Evolutionary conservation across 192 early-diverging fungal species (phyloP), one percentile per base, ranked within the genome.

Genomic region (Backusella australiensis): DNA sequence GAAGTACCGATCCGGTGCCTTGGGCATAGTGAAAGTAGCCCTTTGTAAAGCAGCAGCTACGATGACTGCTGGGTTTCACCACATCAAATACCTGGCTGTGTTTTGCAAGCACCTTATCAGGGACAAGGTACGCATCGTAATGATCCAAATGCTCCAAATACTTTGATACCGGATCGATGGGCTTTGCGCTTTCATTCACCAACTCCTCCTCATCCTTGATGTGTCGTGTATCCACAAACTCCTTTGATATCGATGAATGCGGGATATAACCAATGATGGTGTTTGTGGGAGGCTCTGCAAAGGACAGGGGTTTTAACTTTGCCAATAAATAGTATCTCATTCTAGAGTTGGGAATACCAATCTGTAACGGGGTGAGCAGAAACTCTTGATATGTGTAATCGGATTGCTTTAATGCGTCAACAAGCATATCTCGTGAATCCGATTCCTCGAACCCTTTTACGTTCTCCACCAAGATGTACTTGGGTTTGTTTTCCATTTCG

Each of bases 1-100:
- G 89, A 5, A 88, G 67, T 56, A 90, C 85, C 19, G 89, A 90
- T 7, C 78, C 88, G 21, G 85, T 90, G 8, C 84, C 85, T 74
- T 90, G 86, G 21, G 87, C 89, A 81, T 86, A 90, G 71, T 93
- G 91, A 65, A 86, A 88, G 78, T 94, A 95, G 14, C 91, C 88
- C 82, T 95, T 95, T 17, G 94, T 95, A 75, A 95, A 95, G 78
- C 94, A 95, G 74, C 92, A 94, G 23, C 92, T 90, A 39, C 91
- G 81, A 46, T 77, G 84, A 19, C 84, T 85, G 21, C 83, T 78
- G 1, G 88, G 84, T 53, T 90, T 91, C 21, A 95, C 91, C 23
- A 94, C 90, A 81, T 94, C 89, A 84, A 90, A 90, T 11, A 86
- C 70, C 5, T 81, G 66, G 26, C 85, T 85, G 41, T 88, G 84